Conservation (phyloP, 192 early-diverging fungal genomes). For the Coemansia erecta region DNA sequence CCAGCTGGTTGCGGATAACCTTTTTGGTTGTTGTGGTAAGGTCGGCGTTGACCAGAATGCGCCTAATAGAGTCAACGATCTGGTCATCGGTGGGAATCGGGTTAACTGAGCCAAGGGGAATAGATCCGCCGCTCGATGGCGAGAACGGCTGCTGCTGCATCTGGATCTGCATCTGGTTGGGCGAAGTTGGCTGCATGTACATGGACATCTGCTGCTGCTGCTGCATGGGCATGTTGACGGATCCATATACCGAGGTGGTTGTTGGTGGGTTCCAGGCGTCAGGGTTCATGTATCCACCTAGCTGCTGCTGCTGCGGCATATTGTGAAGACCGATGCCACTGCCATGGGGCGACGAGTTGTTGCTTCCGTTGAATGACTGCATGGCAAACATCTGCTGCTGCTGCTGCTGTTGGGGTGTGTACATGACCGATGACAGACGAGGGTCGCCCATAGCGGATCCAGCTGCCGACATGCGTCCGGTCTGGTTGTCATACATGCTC, state of each 20-base stretch:
- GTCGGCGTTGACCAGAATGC: conserved; percentile 70
- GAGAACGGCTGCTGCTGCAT: conserved; percentile 12
- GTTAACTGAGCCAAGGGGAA: conserved; percentile 1
- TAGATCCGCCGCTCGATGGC: conserved; percentile 5
- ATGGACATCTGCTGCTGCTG: conserved; percentile 16
- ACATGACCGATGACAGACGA: conserved; percentile 39
- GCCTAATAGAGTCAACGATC: conserved; percentile 63
- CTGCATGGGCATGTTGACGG: conserved; percentile 5
- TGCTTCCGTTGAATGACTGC: conserved; percentile 15
- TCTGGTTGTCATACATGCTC: conserved; percentile 22
- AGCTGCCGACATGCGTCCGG: conserved; percentile 15
- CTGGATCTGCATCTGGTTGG: conserved; percentile 8
- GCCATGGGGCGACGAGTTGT: conserved; percentile 14
- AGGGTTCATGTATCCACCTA: conserved; percentile 18
- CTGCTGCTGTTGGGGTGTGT: conserved; percentile 9
- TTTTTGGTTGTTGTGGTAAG: conserved; percentile 77
- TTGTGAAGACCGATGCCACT: conserved; percentile 16
- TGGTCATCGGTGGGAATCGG: conserved; percentile 66
- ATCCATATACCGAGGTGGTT: conserved; percentile 27
- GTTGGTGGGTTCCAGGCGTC: conserved; percentile 32
- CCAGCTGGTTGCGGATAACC: conserved; percentile 73
- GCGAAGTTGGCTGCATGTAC: conserved; percentile 4
- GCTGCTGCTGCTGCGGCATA: conserved; percentile 14
- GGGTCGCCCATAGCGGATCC: conserved; percentile 16
- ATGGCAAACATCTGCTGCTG: conserved; percentile 13